Percentiles rank a stretch among this genome's conserved stretches.
phyloP scores from a whole-genome alignment of 2,329 filamentous ascomycete species.

The Chaetothyriales sp. region DNA sequence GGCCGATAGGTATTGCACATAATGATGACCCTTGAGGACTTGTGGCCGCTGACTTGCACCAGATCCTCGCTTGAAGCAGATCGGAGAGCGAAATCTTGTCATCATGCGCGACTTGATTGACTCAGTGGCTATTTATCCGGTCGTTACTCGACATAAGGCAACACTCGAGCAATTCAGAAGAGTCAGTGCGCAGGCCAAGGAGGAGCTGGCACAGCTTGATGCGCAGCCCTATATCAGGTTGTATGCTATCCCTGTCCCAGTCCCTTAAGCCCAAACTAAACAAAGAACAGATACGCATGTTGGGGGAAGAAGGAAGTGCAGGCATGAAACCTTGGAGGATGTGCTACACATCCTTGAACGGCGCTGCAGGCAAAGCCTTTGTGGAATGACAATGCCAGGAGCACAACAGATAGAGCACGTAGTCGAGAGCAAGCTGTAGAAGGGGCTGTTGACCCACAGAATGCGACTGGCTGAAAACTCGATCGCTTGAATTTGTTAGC shows the following conservation, averaged over 20 bases:
- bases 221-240: constrained; percentile 10
- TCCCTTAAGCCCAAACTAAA: background rate
- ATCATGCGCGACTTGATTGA: constrained; percentile 8
- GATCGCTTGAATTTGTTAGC: background rate
- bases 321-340: background rate
- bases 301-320: background rate
- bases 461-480: background rate
- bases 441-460: background rate
- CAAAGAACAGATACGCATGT: background rate
- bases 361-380: background rate
- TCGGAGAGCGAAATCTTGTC: constrained; percentile 8
- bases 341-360: too few species aligned
- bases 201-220: constrained; percentile 5
- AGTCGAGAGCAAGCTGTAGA: background rate
- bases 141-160: constrained; percentile 2
- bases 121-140: constrained; percentile 5
- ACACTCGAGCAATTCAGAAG: constrained; percentile 3
- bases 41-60: background rate
- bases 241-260: background rate
- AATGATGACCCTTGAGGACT: background rate
- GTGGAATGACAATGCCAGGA: background rate
- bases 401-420: background rate
- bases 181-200: constrained; percentile 2
- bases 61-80: constrained; percentile 6
- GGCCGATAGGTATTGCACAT: constrained; percentile 5